Conservation (phyloP, 1,284 basidiomycete genomes). For the Apiotrichum veenhuisii region DNA sequence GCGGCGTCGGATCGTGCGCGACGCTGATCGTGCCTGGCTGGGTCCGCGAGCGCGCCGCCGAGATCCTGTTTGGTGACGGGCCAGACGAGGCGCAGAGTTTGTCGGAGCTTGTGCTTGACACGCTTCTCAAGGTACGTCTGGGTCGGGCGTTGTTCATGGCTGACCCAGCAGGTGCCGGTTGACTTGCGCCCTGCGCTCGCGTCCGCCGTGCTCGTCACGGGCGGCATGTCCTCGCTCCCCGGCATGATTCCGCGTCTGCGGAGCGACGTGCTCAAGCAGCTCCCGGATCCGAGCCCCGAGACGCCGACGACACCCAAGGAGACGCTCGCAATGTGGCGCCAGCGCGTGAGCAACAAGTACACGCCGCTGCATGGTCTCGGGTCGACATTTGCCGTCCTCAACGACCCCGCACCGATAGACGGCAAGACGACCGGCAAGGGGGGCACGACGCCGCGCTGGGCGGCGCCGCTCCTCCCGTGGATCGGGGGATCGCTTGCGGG, state of each 20-base stretch:
- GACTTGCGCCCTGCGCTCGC: slow-evolving; percentile 79
- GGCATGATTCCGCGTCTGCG: slow-evolving; percentile 85
- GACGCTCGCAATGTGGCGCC: slow-evolving; percentile 15
- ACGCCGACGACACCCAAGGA: slow-evolving; percentile 26
- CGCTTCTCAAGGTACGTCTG: slow-evolving; percentile 72
- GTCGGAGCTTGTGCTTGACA: slow-evolving; percentile 72
- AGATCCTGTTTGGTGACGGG: slow-evolving; percentile 76
- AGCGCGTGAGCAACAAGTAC: slow-evolving; percentile 63
- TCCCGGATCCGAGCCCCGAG: slow-evolving; percentile 45
- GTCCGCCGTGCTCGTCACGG: slow-evolving; percentile 74
- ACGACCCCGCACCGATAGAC: slow-evolving; percentile 59
- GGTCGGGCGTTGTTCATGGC: slow-evolving; percentile 1
- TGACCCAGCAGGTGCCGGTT: slow-evolving; percentile 64
- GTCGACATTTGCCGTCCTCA: slow-evolving; percentile 71
- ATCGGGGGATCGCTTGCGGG: slow-evolving; percentile 90
- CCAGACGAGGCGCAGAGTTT: slow-evolving; percentile 75
- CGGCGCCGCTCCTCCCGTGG: slow-evolving; percentile 75
- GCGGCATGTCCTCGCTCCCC: slow-evolving; percentile 86
- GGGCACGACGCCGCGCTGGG: slow-evolving; percentile 79
- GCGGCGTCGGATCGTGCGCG: slow-evolving; percentile 5
- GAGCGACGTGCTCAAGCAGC: slow-evolving; percentile 62
- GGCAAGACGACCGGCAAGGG: slow-evolving; percentile 58
- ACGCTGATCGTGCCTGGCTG: slow-evolving; percentile 81
- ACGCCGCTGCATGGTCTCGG: slow-evolving; percentile 64
- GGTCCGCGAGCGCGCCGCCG: slow-evolving; percentile 85